Conservation (phyloP, 176 grass and related monocot species). For the Puccinellia tenuiflora region DNA sequence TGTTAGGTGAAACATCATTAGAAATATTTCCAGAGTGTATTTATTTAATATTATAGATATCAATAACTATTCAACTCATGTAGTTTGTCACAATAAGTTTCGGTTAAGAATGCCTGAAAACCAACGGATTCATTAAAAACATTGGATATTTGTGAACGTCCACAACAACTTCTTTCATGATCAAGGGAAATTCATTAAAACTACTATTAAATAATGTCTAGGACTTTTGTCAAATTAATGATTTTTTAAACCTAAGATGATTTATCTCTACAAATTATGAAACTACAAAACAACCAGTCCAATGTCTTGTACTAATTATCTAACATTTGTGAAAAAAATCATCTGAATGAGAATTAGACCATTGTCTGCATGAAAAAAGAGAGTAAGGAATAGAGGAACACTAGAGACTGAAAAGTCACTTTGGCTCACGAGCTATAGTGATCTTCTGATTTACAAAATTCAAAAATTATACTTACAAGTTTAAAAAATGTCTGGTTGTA, state of each 20-base stretch:
- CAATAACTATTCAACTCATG: neutral
- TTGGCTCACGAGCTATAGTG: too few species aligned
- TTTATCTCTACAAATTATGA: neutral
- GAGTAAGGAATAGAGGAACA: neutral
- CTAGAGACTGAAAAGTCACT: too few species aligned
- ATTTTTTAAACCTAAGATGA: neutral
- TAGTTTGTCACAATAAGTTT: neutral
- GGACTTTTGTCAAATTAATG: neutral
- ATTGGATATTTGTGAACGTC: neutral
- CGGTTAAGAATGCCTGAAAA: neutral
- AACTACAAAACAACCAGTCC: neutral
- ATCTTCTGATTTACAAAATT: too few species aligned
- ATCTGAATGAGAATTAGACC: neutral
- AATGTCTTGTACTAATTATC: neutral
- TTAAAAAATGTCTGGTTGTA: too few species aligned
- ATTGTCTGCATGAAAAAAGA: neutral
- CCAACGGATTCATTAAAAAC: neutral
- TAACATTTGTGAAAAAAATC: neutral
- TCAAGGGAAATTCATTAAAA: neutral
- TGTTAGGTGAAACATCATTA: neutral
- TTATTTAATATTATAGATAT: neutral
- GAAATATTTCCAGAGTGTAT: neutral
- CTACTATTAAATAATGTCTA: neutral
- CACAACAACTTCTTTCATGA: neutral
- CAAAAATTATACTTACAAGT: too few species aligned